A percentile compares a stretch with the other conserved stretches of the same genome.
These are phyloP conservation scores for Paxillus ammoniavirescens DNA, from an alignment of 768 basidiomycete species.

Conservation along the genomic window DNA sequence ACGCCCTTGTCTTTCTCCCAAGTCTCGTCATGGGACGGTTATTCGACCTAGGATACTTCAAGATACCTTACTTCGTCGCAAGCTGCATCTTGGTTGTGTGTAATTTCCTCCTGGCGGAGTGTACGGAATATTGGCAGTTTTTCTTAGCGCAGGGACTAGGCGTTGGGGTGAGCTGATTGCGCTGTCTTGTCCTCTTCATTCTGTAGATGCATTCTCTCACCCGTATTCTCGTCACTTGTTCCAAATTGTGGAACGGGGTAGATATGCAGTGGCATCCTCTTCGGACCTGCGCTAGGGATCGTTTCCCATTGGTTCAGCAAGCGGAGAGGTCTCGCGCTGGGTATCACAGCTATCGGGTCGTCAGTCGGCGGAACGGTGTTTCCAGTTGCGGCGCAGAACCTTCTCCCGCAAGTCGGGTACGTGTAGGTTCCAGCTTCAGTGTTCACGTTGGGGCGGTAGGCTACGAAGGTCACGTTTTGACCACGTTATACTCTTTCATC, in stretches of 20 bases:
- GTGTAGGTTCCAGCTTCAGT: constrained; percentile 12
- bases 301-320: constrained; percentile 75
- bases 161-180: constrained; percentile 48
- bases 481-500: background rate
- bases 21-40: constrained; percentile 63
- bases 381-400: constrained; percentile 57
- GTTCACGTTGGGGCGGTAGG: background rate
- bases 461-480: background rate
- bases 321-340: constrained; percentile 54
- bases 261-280: constrained; percentile 54
- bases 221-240: background rate
- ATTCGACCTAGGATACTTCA: constrained; percentile 73
- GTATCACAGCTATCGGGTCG: constrained; percentile 61
- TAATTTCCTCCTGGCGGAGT: constrained; percentile 69
- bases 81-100: constrained; percentile 50
- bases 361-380: constrained; percentile 69
- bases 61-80: constrained; percentile 44
- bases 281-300: constrained; percentile 58
- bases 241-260: background rate
- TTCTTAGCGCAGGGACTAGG: constrained; percentile 71
- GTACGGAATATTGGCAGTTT: constrained; percentile 76
- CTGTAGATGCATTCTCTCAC: background rate
- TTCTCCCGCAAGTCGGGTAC: constrained; percentile 56
- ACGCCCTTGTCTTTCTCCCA: constrained; percentile 60
- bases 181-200: background rate